Base-by-base conservation (phyloP, 352 stramenopile species). In the Pythium pectinolyticum region DNA sequence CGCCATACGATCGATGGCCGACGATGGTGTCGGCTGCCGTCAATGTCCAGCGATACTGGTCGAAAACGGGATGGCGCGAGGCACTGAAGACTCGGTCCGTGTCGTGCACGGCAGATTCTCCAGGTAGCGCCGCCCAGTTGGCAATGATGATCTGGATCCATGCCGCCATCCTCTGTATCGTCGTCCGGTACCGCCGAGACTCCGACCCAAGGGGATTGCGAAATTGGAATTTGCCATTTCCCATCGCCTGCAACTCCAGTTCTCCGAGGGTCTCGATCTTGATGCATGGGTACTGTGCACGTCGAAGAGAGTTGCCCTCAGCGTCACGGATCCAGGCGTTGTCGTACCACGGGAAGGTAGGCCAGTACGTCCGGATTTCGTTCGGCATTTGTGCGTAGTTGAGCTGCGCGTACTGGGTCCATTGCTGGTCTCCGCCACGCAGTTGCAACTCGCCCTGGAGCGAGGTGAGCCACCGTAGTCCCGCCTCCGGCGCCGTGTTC, bases 111-210 rank as follows among this genome's bases (percentile, higher is more conserved):
- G 17, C n/a, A 9, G 55, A 43, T 20, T 61, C 39, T 2, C 15
- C 6, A 2, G 0, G 2, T 9, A 51, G 37, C n/a, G 52, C 47
- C 0, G 37, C 53, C 1, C 37, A 28, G 40, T 35, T 61, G 19
- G 25, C 24, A n/a, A 61, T 50, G 9, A 61, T 30, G 12, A 49
- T 30, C 17, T 27, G 30, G 5, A 61, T 14, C 39, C 53, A 61
- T 8, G n/a, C 17, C 3, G 14, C n/a, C 3, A 61, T 27, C 20
- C 22, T 27, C 2, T 41, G 39, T 22, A 41, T 19, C 6, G 37
- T 31, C 1, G 25, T 3, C 5, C 14, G 37, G 14, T 32, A 15
- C 0, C 19, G 53, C 9, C 34, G 27, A n/a, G 25, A 11, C 5
- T 41, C 14, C n/a, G 15, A 9, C 19, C 19, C 31, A 25, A 34